phyloP scores from a whole-genome alignment of 306 rosid genomes.

The Cucurbita maxima region DNA sequence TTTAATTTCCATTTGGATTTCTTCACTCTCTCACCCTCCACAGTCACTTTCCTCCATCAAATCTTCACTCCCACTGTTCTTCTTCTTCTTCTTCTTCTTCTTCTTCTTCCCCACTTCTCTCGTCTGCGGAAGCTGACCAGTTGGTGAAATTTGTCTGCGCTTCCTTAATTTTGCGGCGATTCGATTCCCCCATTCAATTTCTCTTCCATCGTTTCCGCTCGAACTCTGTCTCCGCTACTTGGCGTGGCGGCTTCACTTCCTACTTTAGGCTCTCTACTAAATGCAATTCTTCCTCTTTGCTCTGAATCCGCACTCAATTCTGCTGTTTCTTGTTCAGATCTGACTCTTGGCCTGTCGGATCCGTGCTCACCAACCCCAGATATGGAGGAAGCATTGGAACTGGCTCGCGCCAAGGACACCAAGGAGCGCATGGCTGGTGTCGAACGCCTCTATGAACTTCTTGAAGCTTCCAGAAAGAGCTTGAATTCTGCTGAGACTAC shows the following conservation, averaged over 20 bases:
- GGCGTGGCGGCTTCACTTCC: neutral
- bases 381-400: slow-evolving; percentile 97
- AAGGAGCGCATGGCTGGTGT: slow-evolving; percentile 99
- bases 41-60: slow-evolving; percentile 8
- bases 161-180: neutral
- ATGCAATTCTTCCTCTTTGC: slow-evolving; percentile 4
- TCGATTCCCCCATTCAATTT: neutral
- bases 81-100: neutral
- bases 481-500: slow-evolving; percentile 66
- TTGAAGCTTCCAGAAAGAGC: slow-evolving; percentile 79
- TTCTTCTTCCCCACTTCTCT: neutral
- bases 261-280: neutral
- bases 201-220: neutral
- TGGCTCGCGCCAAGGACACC: slow-evolving; percentile 91
- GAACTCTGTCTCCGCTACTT: neutral
- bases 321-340: slow-evolving; percentile 24
- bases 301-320: slow-evolving; percentile 2
- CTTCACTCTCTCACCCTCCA: neutral
- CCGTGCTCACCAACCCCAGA: slow-evolving; percentile 8
- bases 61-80: slow-evolving; percentile 1
- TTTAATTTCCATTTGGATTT: neutral
- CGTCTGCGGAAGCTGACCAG: neutral
- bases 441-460: slow-evolving; percentile 77
- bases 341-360: slow-evolving; percentile 24
- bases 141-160: neutral